Conservation (phyloP, 208 protist species). For the Acanthamoeba healyi region DNA sequence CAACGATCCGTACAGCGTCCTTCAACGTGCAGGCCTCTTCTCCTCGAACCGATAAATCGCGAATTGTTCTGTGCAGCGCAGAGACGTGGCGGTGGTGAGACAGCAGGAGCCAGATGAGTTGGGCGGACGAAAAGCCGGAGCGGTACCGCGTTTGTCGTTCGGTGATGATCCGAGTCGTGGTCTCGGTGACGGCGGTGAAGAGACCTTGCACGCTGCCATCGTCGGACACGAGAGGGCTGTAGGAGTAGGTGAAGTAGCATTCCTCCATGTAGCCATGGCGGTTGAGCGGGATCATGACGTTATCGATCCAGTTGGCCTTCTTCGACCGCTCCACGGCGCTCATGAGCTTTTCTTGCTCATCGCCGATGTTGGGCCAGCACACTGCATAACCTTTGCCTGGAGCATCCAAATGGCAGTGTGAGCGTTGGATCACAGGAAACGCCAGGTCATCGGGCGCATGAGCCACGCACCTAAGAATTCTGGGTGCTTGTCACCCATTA, state of each 20-base stretch:
- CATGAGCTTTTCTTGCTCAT: neutral
- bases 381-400: neutral
- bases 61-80: neutral
- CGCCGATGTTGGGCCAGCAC: neutral
- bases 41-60: neutral
- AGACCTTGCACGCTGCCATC: neutral
- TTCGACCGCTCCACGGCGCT: neutral
- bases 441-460: neutral
- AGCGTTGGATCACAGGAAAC: neutral
- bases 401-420: no score
- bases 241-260: constrained; percentile 54
- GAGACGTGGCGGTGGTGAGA: neutral
- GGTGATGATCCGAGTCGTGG: neutral
- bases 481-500: constrained; percentile 41
- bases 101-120: no score
- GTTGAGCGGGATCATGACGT: neutral
- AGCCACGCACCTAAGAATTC: neutral
- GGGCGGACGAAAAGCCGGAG: no score
- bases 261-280: constrained; percentile 41
- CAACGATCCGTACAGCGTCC: neutral
- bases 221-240: constrained; percentile 17
- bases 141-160: neutral
- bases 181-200: neutral
- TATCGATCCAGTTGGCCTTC: neutral
- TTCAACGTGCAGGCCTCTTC: neutral